These are phyloP conservation scores for Aspergillus clavatus DNA, from an alignment of 2,329 filamentous ascomycete genomes.

Conservation along the genomic window DNA sequence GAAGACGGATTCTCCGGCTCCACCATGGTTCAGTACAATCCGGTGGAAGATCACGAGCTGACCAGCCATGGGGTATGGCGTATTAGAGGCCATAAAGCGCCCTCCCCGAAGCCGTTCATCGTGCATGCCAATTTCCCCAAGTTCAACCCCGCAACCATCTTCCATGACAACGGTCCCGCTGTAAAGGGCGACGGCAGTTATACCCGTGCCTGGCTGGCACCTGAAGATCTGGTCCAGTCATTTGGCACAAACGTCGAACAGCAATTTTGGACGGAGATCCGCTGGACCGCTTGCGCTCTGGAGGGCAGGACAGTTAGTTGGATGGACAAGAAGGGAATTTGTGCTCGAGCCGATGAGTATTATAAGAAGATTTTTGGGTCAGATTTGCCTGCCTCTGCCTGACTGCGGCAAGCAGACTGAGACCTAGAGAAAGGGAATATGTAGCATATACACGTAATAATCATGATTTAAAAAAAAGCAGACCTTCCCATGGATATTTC, in stretches of 20 bases:
- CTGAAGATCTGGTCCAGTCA: constrained; percentile 24
- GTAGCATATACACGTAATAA: too few species aligned
- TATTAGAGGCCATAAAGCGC: constrained; percentile 26
- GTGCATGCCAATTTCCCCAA: constrained; percentile 41
- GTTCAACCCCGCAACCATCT: constrained; percentile 37
- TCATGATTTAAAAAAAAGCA: too few species aligned
- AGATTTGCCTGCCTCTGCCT: neutral
- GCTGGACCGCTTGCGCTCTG: constrained; percentile 35
- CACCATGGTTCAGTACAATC: constrained; percentile 39
- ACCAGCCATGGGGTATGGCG: constrained; percentile 25
- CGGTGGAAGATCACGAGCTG: constrained; percentile 30
- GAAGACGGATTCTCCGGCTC: constrained; percentile 31
- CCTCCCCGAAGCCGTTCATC: constrained; percentile 34
- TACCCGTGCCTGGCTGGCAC: constrained; percentile 31
- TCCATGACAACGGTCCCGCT: constrained; percentile 22
- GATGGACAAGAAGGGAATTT: constrained; percentile 26
- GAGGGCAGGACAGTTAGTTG: constrained; percentile 31
- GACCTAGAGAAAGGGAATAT: too few species aligned
- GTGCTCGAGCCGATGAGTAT: constrained; percentile 30
- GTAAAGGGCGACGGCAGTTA: constrained; percentile 28
- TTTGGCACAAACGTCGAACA: constrained; percentile 35
- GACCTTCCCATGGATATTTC: too few species aligned
- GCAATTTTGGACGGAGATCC: constrained; percentile 37
- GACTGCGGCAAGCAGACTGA: neutral
- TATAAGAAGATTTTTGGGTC: constrained; percentile 27